Percentiles rank a stretch among this genome's conserved stretches.
phyloP scores from a whole-genome alignment of 331 rosid genomes.

The Saraca asoca region DNA sequence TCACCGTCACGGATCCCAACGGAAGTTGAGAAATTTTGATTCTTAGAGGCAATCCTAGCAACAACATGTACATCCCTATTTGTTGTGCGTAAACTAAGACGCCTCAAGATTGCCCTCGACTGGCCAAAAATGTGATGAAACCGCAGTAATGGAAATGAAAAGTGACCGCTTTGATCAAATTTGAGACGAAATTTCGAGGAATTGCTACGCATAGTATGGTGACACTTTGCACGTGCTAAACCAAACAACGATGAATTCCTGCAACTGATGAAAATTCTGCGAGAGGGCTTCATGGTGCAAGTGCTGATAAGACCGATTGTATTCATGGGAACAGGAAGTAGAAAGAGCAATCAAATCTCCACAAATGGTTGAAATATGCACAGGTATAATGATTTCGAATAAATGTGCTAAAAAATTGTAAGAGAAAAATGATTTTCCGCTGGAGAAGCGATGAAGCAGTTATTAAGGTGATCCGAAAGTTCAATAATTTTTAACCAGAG shows the following conservation, averaged over 20 bases:
- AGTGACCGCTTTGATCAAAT: constrained; percentile 33
- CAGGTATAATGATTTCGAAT: constrained; percentile 1
- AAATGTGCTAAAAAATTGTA: neutral
- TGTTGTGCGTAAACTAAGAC: constrained; percentile 32
- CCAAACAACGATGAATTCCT: constrained; percentile 50
- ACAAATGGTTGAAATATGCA: constrained; percentile 18
- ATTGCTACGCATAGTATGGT: constrained; percentile 25
- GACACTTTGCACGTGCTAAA: constrained; percentile 41
- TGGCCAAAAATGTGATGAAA: constrained; percentile 48
- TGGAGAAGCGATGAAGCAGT: too few species aligned
- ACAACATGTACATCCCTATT: constrained; percentile 37
- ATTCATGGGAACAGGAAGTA: constrained; percentile 42
- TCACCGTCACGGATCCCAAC: constrained; percentile 54
- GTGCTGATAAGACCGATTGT: constrained; percentile 42
- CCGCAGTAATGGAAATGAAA: constrained; percentile 40
- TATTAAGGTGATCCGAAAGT: too few species aligned
- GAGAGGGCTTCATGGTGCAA: constrained; percentile 66
- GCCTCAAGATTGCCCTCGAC: constrained; percentile 42
- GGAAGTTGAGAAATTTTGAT: constrained; percentile 54
- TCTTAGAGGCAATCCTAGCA: constrained; percentile 45
- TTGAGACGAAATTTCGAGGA: constrained; percentile 34
- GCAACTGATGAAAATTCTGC: constrained; percentile 48
- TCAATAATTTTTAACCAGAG: neutral
- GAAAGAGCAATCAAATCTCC: constrained; percentile 28
- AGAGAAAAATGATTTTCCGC: constrained; percentile 6